Evolutionary conservation across 2,329 filamentous ascomycete genomes (phyloP), one percentile per base, ranked within the genome.

Genomic region (Xenoacremonium recifei): DNA sequence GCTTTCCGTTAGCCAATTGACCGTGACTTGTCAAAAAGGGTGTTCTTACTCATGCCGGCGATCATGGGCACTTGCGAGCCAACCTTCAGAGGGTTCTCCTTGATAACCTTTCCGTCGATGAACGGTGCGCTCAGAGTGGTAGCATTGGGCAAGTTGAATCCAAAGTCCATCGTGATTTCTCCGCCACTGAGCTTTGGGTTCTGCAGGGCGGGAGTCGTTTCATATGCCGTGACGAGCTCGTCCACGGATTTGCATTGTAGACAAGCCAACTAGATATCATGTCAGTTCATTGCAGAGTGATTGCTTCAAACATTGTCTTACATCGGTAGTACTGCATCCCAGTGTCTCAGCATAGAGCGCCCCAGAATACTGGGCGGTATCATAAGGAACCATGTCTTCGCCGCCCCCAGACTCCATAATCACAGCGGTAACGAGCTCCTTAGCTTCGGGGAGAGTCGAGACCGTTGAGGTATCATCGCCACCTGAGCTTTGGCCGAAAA

Each of bases 401-500:
- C 45, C 45, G n/a, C 48, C 48, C 12, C 48, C 50, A 4, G 50
- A 50, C 38, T 51, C 20, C 6, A 53, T 10, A 17, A 40, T 35
- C 4, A 38, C 39, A 11, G 36, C 41, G 3, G 40, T 32, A 11
- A 47, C 30, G 11, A 49, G 39, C 10, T 23, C 19, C 25, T 45
- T 47, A 2, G 41, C 40, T 18, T 49, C 20, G 9, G 44, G 40
- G 3, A 47, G 32, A n/a, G 41, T 44, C n/a, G 47, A 44, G 3
- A 49, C 35, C 7, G 23, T 20, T 11, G 47, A 49, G 4, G 40
- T 38, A 16, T 45, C 39, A 23, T 42, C 44, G 4, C 23, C 49
- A 6, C 49, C 49, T 19, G 49, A 43, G 20, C 47, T 47, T 25
- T 49, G 44, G 5, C 47, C 49, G 20, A 49, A 56, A 3, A 53